Evolutionary conservation across 139 green algal genomes (phyloP).

Genomic region (Zygnema cylindricum): DNA sequence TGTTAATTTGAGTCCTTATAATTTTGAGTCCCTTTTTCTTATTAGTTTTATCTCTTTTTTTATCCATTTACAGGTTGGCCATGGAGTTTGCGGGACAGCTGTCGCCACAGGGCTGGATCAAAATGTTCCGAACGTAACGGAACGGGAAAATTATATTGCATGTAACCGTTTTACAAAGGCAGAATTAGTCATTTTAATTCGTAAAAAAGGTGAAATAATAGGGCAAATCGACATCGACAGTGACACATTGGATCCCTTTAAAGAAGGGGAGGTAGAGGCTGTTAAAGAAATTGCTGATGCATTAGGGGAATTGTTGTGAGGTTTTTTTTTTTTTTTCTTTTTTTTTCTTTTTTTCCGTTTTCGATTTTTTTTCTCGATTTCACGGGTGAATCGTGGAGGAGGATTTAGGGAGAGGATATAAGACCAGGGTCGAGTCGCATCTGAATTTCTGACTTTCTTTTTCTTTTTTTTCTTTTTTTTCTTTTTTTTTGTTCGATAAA

Average conservation of each 20-base stretch:
- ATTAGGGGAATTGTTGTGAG: neutral
- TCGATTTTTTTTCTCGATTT: too few species aligned
- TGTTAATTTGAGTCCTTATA: too few species aligned
- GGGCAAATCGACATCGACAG: neutral
- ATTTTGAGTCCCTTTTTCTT: too few species aligned
- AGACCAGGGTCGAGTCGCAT: too few species aligned
- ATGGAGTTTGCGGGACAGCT: neutral
- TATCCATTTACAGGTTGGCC: neutral
- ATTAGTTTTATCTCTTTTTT: too few species aligned
- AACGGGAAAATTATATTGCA: neutral
- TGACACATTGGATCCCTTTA: neutral
- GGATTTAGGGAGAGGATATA: neutral
- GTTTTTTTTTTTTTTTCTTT: neutral
- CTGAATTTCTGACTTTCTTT: too few species aligned
- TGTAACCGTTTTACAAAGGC: neutral
- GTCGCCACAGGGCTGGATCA: neutral
- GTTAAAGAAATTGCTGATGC: neutral
- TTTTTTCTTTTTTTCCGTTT: neutral
- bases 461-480: too few species aligned
- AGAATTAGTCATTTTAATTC: neutral
- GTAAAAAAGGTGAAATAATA: neutral
- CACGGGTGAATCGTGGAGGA: neutral
- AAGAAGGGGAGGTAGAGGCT: neutral
- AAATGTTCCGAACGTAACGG: neutral
- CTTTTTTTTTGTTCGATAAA: too few species aligned